Conservation (phyloP, 2,329 filamentous ascomycete species). For the Penicillium verrucosum region DNA sequence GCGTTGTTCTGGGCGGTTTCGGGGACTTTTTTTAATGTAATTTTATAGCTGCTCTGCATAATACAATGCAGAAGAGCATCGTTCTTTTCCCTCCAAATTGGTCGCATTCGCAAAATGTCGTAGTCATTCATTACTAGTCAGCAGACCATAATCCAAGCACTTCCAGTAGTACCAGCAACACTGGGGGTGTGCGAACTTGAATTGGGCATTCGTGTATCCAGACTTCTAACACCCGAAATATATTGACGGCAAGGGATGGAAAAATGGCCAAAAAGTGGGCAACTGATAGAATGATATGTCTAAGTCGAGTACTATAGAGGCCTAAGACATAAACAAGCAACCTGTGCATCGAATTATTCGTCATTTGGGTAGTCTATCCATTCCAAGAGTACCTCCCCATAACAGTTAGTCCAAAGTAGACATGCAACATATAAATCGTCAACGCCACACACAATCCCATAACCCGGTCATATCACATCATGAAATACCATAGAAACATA, state of each 20-base stretch:
- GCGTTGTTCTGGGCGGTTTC: background rate
- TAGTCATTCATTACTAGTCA: too few relatives aligned
- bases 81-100: background rate
- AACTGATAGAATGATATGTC: background rate
- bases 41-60: background rate
- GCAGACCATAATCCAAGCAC: background rate
- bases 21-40: background rate
- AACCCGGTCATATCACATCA: background rate
- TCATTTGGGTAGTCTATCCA: background rate
- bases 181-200: too few relatives aligned
- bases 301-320: too few relatives aligned
- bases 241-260: too few relatives aligned
- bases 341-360: background rate
- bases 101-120: background rate
- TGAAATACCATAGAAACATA: background rate
- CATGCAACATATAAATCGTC: background rate
- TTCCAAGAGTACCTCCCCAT: too few relatives aligned
- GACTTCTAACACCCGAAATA: background rate
- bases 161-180: background rate
- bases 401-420: background rate
- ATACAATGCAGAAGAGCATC: background rate
- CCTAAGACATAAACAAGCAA: background rate
- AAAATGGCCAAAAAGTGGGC: background rate
- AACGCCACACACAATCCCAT: background rate
- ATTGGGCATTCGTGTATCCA: background rate